Evolutionary conservation across 768 basidiomycete genomes (phyloP).

Genomic region (Tulasnella calospora): DNA sequence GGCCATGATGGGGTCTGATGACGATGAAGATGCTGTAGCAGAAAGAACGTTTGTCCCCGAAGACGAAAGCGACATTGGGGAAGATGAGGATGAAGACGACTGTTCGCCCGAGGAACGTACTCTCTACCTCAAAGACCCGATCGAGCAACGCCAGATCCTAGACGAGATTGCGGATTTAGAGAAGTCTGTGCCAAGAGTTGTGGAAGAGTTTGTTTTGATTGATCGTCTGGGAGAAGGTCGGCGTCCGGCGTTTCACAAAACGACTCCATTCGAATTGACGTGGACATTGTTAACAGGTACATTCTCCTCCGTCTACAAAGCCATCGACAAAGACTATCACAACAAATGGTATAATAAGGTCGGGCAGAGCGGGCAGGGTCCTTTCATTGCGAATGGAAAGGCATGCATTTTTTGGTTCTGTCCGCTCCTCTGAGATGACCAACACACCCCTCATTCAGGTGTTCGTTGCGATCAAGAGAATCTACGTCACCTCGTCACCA

Average conservation of each 20-base stretch:
- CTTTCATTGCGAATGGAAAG: slow-evolving; percentile 47
- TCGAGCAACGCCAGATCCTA: slow-evolving; percentile 70
- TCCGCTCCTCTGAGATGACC: not conserved
- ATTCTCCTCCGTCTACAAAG: slow-evolving; percentile 99
- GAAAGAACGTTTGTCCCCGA: slow-evolving; percentile 32
- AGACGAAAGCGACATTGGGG: slow-evolving; percentile 36
- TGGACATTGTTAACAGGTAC: slow-evolving; percentile 53
- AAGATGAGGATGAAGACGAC: slow-evolving; percentile 18
- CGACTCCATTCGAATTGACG: not conserved
- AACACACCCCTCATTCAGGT: slow-evolving; percentile 39
- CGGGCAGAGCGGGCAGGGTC: slow-evolving; percentile 66
- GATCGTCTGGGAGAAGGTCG: slow-evolving; percentile 83
- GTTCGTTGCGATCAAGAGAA: slow-evolving; percentile 91
- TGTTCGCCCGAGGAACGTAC: slow-evolving; percentile 54
- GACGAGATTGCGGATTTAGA: slow-evolving; percentile 72
- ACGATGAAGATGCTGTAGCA: slow-evolving; percentile 23
- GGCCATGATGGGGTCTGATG: slow-evolving; percentile 35
- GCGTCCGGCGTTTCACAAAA: slow-evolving; percentile 6
- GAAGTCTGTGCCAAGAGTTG: slow-evolving; percentile 59
- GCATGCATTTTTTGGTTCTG: not conserved
- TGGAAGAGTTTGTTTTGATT: slow-evolving; percentile 65
- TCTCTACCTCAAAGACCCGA: slow-evolving; percentile 50
- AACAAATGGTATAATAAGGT: slow-evolving; percentile 68
- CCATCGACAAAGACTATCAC: slow-evolving; percentile 72
- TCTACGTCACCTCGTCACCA: slow-evolving; percentile 94